Conservation (phyloP, 805 yeast genomes). For the Candida rishiriensis region DNA sequence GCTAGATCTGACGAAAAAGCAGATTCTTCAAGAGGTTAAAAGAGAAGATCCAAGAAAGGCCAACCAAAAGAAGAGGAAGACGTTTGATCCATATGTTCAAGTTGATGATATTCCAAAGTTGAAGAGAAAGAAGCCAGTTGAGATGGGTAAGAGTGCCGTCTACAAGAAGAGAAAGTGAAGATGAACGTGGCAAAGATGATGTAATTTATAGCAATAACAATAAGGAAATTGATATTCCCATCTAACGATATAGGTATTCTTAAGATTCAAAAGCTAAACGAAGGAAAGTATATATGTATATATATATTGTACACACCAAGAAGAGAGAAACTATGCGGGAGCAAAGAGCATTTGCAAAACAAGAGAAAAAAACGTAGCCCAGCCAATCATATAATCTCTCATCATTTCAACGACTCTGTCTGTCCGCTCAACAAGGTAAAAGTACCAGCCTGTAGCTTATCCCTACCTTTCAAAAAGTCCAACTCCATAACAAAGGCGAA, state of each 20-base stretch:
- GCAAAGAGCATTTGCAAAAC: background rate
- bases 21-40: slow-evolving; percentile 14
- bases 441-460: slow-evolving; percentile 78
- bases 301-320: background rate
- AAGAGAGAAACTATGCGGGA: background rate
- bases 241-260: too few relatives aligned
- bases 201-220: too few relatives aligned
- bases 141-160: slow-evolving; percentile 24
- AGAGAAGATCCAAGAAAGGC: slow-evolving; percentile 11
- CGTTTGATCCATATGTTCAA: slow-evolving; percentile 56
- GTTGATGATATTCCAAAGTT: slow-evolving; percentile 20
- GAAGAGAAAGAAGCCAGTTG: slow-evolving; percentile 25
- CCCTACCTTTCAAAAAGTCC: slow-evolving; percentile 91
- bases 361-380: background rate
- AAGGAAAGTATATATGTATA: background rate
- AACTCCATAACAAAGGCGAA: slow-evolving; percentile 90
- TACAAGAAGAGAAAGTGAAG: slow-evolving; percentile 22
- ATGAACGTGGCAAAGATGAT: too few relatives aligned
- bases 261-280: too few relatives aligned
- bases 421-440: slow-evolving; percentile 87
- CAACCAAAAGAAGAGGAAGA: slow-evolving; percentile 27
- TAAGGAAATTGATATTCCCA: too few relatives aligned
- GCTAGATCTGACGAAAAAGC: slow-evolving; percentile 22
- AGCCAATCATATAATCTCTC: too few relatives aligned
- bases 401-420: slow-evolving; percentile 40